Percentiles rank a stretch among this genome's conserved stretches.
Evolutionary conservation across 148 eudicot genomes (phyloP).

Genomic region (Pharnaceum exiguum): DNA sequence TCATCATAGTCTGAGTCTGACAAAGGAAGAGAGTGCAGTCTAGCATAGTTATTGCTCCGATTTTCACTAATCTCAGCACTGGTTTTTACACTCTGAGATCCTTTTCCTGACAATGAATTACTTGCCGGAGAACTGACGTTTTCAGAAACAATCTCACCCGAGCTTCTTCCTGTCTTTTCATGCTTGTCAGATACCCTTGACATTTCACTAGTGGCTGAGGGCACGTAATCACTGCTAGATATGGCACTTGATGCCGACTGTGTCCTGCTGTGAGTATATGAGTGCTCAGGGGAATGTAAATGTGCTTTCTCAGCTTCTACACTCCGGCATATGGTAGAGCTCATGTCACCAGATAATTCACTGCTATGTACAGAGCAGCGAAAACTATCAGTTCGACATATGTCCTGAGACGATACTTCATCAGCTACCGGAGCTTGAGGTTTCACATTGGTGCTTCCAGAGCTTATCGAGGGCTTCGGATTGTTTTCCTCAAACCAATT

Average conservation of each 20-base stretch:
- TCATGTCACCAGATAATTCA: conserved; percentile 39
- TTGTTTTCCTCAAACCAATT: conserved; percentile 82
- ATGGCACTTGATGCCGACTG: conserved; percentile 69
- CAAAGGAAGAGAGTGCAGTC: conserved; percentile 32
- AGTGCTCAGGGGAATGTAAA: conserved; percentile 56
- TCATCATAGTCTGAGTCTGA: conserved; percentile 44
- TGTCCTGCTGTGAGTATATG: conserved; percentile 70
- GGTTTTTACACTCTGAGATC: conserved; percentile 42
- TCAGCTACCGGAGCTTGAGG: conserved; percentile 15
- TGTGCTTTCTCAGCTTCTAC: conserved; percentile 30
- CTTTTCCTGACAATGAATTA: conserved; percentile 32
- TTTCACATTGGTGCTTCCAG: conserved; percentile 13
- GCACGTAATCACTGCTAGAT: conserved; percentile 54
- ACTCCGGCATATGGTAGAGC: conserved; percentile 20
- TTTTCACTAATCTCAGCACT: conserved; percentile 30
- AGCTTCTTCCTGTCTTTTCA: conserved; percentile 27
- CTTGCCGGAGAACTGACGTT: conserved; percentile 17
- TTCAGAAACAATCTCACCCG: conserved; percentile 45
- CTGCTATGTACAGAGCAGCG: conserved; percentile 36
- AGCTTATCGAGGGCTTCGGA: conserved; percentile 23
- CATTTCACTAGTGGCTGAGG: conserved; percentile 34
- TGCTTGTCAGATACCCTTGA: conserved; percentile 39
- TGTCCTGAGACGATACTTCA: conserved; percentile 32
- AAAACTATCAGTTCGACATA: conserved; percentile 41
- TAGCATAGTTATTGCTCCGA: conserved; percentile 35